Percentiles rank a stretch among this genome's conserved stretches.
phyloP scores from a whole-genome alignment of 1,139 yeast genomes.

The Debaryomycetaceae sp. region DNA sequence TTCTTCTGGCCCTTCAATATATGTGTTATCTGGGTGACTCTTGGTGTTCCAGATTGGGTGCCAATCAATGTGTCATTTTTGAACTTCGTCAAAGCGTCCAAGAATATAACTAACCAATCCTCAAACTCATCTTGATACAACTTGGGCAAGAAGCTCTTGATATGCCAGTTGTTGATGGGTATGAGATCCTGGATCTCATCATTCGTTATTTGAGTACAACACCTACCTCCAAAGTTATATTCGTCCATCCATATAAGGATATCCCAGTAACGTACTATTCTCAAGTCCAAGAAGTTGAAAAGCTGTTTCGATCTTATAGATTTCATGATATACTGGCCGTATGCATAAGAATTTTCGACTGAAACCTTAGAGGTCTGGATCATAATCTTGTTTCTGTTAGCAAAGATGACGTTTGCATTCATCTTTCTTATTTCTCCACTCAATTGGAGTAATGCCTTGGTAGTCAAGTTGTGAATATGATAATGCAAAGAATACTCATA shows the following conservation, averaged over 20 bases:
- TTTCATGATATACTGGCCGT: constrained; percentile 81
- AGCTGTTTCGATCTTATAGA: constrained; percentile 78
- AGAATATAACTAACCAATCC: constrained; percentile 77
- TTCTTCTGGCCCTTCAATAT: constrained; percentile 44
- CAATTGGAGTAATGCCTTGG: constrained; percentile 77
- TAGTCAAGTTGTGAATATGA: constrained; percentile 83
- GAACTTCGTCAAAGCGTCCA: constrained; percentile 64
- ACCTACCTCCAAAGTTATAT: constrained; percentile 81
- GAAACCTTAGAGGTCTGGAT: constrained; percentile 72
- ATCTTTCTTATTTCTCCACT: constrained; percentile 75
- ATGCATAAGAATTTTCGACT: constrained; percentile 88
- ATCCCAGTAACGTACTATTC: constrained; percentile 84
- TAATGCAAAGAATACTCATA: constrained; percentile 80
- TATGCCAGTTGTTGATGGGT: constrained; percentile 76
- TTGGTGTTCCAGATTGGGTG: constrained; percentile 46
- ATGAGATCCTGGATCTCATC: constrained; percentile 56
- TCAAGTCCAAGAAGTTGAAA: constrained; percentile 77
- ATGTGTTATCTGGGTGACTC: constrained; percentile 65
- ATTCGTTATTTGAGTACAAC: constrained; percentile 56
- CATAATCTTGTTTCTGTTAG: constrained; percentile 72
- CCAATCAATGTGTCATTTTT: constrained; percentile 42
- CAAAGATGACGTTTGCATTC: constrained; percentile 77
- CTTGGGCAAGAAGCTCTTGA: constrained; percentile 68
- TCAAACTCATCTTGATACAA: constrained; percentile 79
- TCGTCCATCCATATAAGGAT: constrained; percentile 92